A percentile compares a stretch with the other conserved stretches of the same genome.
Conservation (phyloP, 2,329 filamentous ascomycete genomes). For the Talaromyces piceae region DNA sequence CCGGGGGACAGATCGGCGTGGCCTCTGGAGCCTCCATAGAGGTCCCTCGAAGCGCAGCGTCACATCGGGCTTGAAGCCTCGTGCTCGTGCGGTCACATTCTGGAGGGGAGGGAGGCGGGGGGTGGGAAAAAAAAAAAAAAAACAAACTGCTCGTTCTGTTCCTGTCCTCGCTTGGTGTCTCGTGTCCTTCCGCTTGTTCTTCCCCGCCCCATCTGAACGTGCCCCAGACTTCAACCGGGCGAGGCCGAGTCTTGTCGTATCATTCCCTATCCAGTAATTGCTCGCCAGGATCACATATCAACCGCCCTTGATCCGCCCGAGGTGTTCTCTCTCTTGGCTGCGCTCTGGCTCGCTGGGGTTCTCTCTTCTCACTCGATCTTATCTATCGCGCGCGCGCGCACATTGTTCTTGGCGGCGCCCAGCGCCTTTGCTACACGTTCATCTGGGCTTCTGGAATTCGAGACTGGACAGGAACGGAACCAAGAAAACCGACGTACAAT, state of each 20-base stretch:
- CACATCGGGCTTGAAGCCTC: conserved; percentile 11
- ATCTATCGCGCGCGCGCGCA: background rate
- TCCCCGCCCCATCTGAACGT: background rate
- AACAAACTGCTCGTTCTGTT: background rate
- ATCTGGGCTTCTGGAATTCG: no score
- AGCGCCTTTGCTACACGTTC: background rate
- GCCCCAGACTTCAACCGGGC: background rate
- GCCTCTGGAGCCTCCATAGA: conserved; percentile 4
- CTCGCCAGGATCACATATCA: background rate
- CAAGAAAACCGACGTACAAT: background rate
- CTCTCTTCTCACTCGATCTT: no score
- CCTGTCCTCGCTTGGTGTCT: background rate
- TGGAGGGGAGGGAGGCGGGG: no score
- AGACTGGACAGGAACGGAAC: background rate
- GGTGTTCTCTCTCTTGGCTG: background rate
- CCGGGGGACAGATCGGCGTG: background rate
- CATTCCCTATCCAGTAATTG: background rate
- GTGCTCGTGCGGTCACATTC: conserved; percentile 12
- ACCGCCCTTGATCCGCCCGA: background rate
- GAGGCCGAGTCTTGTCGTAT: no score
- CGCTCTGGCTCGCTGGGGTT: no score
- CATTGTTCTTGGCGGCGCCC: background rate
- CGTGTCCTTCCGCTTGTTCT: background rate
- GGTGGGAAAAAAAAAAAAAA: no score
- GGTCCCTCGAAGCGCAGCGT: conserved; percentile 6